A percentile compares a stretch with the other conserved stretches of the same genome.
Conservation (phyloP, 2,329 filamentous ascomycete species). For the Conoideocrella luteorostrata region DNA sequence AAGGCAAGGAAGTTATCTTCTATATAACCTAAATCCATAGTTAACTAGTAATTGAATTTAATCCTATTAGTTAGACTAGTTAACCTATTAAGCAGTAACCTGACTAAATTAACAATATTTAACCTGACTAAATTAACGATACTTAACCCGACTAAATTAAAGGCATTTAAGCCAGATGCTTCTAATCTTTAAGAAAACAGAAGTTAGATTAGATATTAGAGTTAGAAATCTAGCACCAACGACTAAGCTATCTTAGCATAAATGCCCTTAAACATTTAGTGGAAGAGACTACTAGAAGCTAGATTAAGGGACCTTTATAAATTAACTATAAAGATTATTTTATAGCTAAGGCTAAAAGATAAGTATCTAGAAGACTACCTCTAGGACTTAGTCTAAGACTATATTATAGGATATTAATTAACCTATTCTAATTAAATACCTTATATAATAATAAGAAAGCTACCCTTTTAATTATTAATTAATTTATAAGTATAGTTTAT, state of each 20-base stretch:
- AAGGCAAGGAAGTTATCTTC: neutral
- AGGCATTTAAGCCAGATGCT: no score
- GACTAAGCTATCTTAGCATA: neutral
- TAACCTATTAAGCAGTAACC: no score
- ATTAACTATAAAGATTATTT: neutral
- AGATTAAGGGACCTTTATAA: neutral
- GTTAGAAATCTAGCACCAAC: neutral
- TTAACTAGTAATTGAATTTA: no score
- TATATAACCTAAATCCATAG: neutral
- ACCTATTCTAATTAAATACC: no score
- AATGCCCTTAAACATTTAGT: neutral
- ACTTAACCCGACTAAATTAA: no score
- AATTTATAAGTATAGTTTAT: neutral
- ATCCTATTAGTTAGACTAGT: no score
- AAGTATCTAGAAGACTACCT: no score
- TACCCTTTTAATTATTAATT: neutral
- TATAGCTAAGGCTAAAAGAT: neutral
- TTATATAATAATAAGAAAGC: neutral
- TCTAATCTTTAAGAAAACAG: neutral
- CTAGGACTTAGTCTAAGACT: no score
- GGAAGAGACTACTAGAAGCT: neutral
- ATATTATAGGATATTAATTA: no score
- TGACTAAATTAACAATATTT: no score
- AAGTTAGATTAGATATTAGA: neutral
- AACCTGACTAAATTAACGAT: neutral